Base-by-base conservation (phyloP, 108 stramenopile genomes). In the Stephanodiscus minutulus region DNA sequence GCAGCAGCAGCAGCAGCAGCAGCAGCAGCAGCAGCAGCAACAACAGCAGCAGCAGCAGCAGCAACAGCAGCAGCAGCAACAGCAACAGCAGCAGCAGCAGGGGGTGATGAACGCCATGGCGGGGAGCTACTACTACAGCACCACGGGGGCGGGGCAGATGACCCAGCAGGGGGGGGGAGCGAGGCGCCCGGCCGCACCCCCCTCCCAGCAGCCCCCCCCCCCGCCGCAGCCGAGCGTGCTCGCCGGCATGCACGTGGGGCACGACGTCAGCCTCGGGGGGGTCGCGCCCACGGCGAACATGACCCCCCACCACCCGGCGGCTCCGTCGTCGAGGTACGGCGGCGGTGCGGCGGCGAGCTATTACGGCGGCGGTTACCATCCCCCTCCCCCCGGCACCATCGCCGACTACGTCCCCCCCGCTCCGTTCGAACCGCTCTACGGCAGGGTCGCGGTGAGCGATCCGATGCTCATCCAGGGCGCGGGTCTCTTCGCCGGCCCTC, bases 401-500 rank as follows among this genome's bases (percentile, higher is more conserved):
- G 52, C 25, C 25, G 52, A 63, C 37, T 72, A 66, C 24, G 62
- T 82, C 29, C 54, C 74, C 8, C 82, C 87, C 11, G 74, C 82
- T 11, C 73, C 75, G 0, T 85, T 90, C 24, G 31, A 80, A 17
- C 76, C 90, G 4, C 64, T 77, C 24, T 94, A 88, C 53, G 79
- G 78, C 4, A 63, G 77, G 49, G 76, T 94, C 11, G 44, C 43
- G 7, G 83, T 89, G 47, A 71, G 70, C 25, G 88, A 94, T 58
- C 93, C 93, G 5, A 73, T 91, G 65, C 71, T 91, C 60, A 84
- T 91, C 67, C 84, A 87, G 50, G 73, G 78, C 18, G 74, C 84
- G 36, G 81, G 66, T 12, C 63, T 84, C n/a, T 71, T 91, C 33
- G 70, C 85, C 11, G 75, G 77, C 25, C 76, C 90, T 5, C 90